Percentiles rank a stretch among this genome's conserved stretches.
phyloP scores from a whole-genome alignment of 208 protist genomes.

The Phytomonas serpens region DNA sequence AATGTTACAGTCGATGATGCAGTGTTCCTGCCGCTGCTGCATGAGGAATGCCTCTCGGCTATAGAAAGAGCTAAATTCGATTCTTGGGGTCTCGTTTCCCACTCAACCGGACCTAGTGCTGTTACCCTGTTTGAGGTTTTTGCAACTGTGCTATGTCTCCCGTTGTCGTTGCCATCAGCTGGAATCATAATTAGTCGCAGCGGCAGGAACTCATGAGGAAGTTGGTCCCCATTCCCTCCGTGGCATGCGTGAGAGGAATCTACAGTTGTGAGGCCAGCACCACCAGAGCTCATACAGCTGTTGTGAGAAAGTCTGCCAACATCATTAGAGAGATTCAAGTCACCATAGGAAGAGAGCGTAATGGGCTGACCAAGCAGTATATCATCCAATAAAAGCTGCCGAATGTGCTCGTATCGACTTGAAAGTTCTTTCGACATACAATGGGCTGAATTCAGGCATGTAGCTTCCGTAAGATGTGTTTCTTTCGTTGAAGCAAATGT shows the following conservation, averaged over 20 bases:
- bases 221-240: not conserved
- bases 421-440: not conserved
- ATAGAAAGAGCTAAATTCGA: not conserved
- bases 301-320: not conserved
- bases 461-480: not conserved
- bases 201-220: not conserved
- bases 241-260: not conserved
- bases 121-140: not conserved
- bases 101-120: not conserved
- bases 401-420: not conserved
- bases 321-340: not conserved
- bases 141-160: not conserved
- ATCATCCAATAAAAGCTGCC: not conserved
- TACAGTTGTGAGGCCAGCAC: not conserved
- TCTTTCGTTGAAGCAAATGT: not conserved
- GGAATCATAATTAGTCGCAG: not conserved
- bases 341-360: not conserved
- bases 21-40: not conserved
- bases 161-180: not conserved
- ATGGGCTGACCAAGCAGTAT: not conserved
- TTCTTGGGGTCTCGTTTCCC: not conserved
- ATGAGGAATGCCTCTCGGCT: not conserved
- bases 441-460: not conserved
- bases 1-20: not conserved
- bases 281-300: not conserved